These are phyloP conservation scores for Annulohypoxylon moriforme DNA, from an alignment of 495 filamentous ascomycete genomes.

Conservation along the genomic window DNA sequence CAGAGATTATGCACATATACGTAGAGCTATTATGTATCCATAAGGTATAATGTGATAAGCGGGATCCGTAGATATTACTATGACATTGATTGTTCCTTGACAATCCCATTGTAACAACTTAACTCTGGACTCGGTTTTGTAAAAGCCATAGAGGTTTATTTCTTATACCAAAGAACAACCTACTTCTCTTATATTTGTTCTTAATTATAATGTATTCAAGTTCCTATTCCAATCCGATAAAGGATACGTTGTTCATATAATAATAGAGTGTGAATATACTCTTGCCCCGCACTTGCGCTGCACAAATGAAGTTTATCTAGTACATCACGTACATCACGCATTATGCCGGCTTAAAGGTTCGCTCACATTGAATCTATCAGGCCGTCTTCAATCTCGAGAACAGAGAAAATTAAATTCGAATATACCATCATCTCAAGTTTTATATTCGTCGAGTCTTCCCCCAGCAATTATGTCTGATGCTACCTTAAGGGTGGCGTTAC, in stretches of 20 bases:
- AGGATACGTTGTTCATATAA: neutral
- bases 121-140: neutral
- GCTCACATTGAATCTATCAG: neutral
- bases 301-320: conserved; percentile 28
- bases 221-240: neutral
- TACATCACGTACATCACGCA: neutral
- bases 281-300: conserved; percentile 28
- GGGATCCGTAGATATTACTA: neutral
- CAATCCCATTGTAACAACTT: neutral
- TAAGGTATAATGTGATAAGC: neutral
- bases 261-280: neutral
- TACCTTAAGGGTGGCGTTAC: conserved; percentile 73
- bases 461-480: conserved; percentile 46
- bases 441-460: neutral
- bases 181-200: neutral
- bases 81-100: neutral
- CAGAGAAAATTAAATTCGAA: neutral
- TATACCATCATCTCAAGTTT: neutral
- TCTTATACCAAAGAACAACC: neutral
- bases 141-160: neutral
- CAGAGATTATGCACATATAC: neutral
- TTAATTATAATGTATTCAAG: neutral
- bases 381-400: neutral
- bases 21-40: neutral
- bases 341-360: conserved; percentile 2